Evolutionary conservation across 2,329 filamentous ascomycete genomes (phyloP).

Genomic region (Ascochyta koolunga): DNA sequence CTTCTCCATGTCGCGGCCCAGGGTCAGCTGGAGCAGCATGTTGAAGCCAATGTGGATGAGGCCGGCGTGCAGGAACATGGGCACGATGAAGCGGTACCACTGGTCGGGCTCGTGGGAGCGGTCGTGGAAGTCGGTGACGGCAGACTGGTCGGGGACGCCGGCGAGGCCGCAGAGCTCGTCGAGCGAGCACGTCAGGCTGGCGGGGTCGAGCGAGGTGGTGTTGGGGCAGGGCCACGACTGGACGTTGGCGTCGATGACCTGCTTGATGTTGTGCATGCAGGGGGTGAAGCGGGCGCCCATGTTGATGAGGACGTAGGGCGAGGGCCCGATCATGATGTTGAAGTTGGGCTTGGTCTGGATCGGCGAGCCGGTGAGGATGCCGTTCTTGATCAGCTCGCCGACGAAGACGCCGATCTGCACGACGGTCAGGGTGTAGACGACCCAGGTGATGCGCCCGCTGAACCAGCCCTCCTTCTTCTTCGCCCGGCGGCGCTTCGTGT

Average conservation of each 20-base stretch:
- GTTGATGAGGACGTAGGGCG: constrained; percentile 87
- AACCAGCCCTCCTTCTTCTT: constrained; percentile 61
- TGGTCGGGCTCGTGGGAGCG: constrained; percentile 76
- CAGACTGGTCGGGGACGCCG: constrained; percentile 71
- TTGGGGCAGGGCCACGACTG: constrained; percentile 82
- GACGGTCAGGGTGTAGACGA: constrained; percentile 79
- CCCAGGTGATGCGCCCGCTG: constrained; percentile 70
- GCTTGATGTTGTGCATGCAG: constrained; percentile 86
- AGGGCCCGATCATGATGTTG: constrained; percentile 97
- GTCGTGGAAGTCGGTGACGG: constrained; percentile 58
- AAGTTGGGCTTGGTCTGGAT: constrained; percentile 83
- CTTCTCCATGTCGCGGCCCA: constrained; percentile 91
- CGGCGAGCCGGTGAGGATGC: constrained; percentile 75
- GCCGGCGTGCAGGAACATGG: constrained; percentile 94
- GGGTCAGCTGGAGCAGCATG: constrained; percentile 84
- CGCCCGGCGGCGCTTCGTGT: constrained; percentile 23
- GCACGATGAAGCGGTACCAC: constrained; percentile 95
- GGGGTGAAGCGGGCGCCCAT: constrained; percentile 93
- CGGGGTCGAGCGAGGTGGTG: constrained; percentile 64
- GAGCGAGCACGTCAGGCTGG: constrained; percentile 69
- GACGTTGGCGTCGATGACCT: constrained; percentile 60
- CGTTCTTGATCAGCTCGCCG: constrained; percentile 82
- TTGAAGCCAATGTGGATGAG: constrained; percentile 97
- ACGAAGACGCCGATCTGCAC: constrained; percentile 87
- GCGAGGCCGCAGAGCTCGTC: constrained; percentile 83